phyloP scores from a whole-genome alignment of 108 stramenopile genomes.

The Nitzschia putrida region DNA sequence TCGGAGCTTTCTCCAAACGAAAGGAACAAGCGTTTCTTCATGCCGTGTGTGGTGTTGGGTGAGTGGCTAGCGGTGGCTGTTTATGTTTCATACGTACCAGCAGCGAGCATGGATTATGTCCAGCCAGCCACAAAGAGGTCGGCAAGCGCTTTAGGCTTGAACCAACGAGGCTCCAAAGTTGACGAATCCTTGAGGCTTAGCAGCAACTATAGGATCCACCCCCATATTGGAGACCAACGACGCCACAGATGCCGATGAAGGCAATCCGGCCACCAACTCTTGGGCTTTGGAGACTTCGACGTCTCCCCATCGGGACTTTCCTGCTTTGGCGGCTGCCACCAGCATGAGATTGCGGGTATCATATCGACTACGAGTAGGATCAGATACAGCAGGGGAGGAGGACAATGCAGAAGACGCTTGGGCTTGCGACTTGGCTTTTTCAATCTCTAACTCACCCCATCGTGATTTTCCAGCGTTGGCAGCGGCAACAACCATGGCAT shows the following conservation, averaged over 20 bases:
- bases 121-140: no score
- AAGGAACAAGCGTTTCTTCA: no score
- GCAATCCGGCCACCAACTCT: background rate
- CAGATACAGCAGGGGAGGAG: background rate
- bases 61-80: no score
- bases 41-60: no score
- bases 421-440: slow-evolving; percentile 10
- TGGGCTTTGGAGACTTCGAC: slow-evolving; percentile 42
- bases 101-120: no score
- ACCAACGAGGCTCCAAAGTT: slow-evolving; percentile 58
- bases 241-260: background rate
- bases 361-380: background rate
- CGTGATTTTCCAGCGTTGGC: slow-evolving; percentile 63
- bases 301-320: slow-evolving; percentile 70
- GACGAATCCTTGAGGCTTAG: slow-evolving; percentile 36
- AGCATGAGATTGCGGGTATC: slow-evolving; percentile 46
- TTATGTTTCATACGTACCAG: no score
- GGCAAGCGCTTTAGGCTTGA: slow-evolving; percentile 38
- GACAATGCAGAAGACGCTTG: background rate
- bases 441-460: slow-evolving; percentile 62
- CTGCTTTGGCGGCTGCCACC: slow-evolving; percentile 47
- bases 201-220: background rate
- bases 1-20: no score
- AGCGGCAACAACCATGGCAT: slow-evolving; percentile 46
- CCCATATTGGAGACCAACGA: no score